Percentiles rank a stretch among this genome's conserved stretches.
These are phyloP conservation scores for Rhodotorula kratochvilovae DNA, from an alignment of 768 basidiomycete genomes.

Conservation along the genomic window DNA sequence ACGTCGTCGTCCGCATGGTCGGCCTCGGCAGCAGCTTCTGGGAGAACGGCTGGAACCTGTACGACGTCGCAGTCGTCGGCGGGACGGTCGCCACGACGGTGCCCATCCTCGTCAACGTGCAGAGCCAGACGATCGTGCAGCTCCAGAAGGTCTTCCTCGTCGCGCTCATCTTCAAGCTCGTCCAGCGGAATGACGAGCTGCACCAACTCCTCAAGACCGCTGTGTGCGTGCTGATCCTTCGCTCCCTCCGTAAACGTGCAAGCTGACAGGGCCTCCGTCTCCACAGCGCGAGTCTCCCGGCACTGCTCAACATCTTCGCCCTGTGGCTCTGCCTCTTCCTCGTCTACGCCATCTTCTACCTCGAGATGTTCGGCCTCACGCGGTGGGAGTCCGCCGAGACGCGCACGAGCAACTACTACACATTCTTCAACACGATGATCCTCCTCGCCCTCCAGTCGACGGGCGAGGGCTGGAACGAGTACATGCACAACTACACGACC, in stretches of 20 bases:
- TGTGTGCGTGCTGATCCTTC: slow-evolving; percentile 58
- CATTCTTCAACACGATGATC: slow-evolving; percentile 70
- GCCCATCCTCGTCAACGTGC: slow-evolving; percentile 57
- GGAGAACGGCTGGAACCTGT: slow-evolving; percentile 89
- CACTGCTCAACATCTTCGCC: slow-evolving; percentile 73
- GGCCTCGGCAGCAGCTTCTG: slow-evolving; percentile 82
- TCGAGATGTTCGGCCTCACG: slow-evolving; percentile 87
- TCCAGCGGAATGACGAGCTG: slow-evolving; percentile 76
- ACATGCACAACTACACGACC: slow-evolving; percentile 78
- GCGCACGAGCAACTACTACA: slow-evolving; percentile 69
- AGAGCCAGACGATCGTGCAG: slow-evolving; percentile 51
- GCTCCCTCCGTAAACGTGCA: neutral
- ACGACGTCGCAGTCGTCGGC: slow-evolving; percentile 71
- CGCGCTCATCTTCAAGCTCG: slow-evolving; percentile 86
- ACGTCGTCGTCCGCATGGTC: slow-evolving; percentile 69
- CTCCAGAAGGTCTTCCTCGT: slow-evolving; percentile 80
- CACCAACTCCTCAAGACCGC: slow-evolving; percentile 97
- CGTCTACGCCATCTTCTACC: slow-evolving; percentile 80
- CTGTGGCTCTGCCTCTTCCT: slow-evolving; percentile 87
- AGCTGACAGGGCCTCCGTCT: neutral
- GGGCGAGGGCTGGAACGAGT: slow-evolving; percentile 94
- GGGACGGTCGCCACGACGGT: slow-evolving; percentile 82
- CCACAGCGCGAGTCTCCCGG: slow-evolving; percentile 68
- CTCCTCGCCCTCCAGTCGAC: slow-evolving; percentile 91
- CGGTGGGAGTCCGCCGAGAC: slow-evolving; percentile 72